phyloP scores from a whole-genome alignment of 2,329 filamentous ascomycete genomes.

The Paecilomyces fulvus region DNA sequence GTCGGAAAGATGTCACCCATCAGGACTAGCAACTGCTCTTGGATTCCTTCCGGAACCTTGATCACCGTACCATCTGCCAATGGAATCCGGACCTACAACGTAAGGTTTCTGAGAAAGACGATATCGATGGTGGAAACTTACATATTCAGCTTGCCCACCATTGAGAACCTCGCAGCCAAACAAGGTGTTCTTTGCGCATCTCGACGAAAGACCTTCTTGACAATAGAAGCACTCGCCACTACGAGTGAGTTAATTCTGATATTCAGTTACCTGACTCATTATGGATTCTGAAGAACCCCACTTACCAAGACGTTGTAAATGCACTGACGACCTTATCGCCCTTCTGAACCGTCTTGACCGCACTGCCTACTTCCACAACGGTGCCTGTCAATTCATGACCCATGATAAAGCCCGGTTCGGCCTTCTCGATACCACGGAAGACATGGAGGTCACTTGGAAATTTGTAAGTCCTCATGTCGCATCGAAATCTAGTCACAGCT shows the following conservation, averaged over 20 bases:
- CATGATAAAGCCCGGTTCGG: slow-evolving; percentile 55
- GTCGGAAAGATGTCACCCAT: slow-evolving; percentile 93
- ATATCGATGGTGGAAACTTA: slow-evolving; percentile 17
- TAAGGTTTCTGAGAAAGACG: slow-evolving; percentile 5
- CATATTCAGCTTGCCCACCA: slow-evolving; percentile 74
- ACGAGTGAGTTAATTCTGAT: slow-evolving; percentile 5
- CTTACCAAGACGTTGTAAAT: slow-evolving; percentile 72
- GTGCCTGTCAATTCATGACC: slow-evolving; percentile 80
- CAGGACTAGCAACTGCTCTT: slow-evolving; percentile 66
- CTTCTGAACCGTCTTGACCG: slow-evolving; percentile 58
- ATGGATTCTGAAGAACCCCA: slow-evolving; percentile 3
- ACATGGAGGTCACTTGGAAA: slow-evolving; percentile 67
- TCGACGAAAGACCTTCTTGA: slow-evolving; percentile 63
- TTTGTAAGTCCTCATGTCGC: neutral
- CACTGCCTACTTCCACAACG: slow-evolving; percentile 58
- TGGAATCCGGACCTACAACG: slow-evolving; percentile 57
- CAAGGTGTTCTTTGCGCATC: slow-evolving; percentile 61
- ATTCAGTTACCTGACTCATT: neutral
- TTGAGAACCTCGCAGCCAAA: slow-evolving; percentile 66
- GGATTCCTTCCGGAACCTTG: slow-evolving; percentile 61
- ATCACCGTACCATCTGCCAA: slow-evolving; percentile 70
- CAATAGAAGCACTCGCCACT: slow-evolving; percentile 78
- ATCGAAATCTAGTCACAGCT: neutral
- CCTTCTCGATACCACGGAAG: slow-evolving; percentile 71
- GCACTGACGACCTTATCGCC: slow-evolving; percentile 76